Conservation (phyloP, 768 basidiomycete genomes). For the Termitomyces heimii region DNA sequence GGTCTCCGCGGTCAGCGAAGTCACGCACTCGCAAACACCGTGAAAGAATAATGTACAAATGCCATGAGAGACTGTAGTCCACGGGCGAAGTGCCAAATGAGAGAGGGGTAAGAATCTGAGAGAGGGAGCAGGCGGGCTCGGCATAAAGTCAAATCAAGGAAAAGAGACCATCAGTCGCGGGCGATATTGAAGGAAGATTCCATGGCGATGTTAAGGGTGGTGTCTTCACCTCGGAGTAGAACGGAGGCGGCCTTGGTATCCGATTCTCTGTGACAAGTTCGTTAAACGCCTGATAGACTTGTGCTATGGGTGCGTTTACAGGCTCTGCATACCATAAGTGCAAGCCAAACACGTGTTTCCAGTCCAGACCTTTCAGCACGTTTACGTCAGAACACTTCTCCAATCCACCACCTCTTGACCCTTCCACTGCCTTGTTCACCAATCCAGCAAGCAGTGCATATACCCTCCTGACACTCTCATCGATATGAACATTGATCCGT, state of each 20-base stretch:
- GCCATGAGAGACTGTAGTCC: constrained; percentile 89
- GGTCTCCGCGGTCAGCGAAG: constrained; percentile 73
- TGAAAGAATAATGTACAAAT: constrained; percentile 84
- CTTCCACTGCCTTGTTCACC: constrained; percentile 53
- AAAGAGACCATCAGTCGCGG: constrained; percentile 69
- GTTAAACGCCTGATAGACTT: constrained; percentile 63
- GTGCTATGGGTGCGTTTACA: constrained; percentile 62
- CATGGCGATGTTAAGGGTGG: constrained; percentile 22
- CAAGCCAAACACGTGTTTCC: constrained; percentile 91
- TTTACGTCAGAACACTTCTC: constrained; percentile 50
- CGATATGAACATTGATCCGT: constrained; percentile 62
- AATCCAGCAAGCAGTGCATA: constrained; percentile 80
- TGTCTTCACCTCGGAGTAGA: constrained; percentile 31
- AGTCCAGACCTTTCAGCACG: constrained; percentile 74
- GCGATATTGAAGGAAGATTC: constrained; percentile 36
- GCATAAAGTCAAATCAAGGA: constrained; percentile 76
- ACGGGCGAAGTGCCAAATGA: constrained; percentile 70
- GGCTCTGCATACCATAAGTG: constrained; percentile 84
- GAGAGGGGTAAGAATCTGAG: constrained; percentile 60
- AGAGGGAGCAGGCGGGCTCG: constrained; percentile 66
- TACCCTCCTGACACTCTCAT: constrained; percentile 64
- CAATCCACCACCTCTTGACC: constrained; percentile 43
- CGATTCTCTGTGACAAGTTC: constrained; percentile 28
- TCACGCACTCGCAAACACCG: constrained; percentile 80
- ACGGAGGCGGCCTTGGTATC: constrained; percentile 52